phyloP scores from a whole-genome alignment of 768 basidiomycete genomes.

The Pholiota microspora region DNA sequence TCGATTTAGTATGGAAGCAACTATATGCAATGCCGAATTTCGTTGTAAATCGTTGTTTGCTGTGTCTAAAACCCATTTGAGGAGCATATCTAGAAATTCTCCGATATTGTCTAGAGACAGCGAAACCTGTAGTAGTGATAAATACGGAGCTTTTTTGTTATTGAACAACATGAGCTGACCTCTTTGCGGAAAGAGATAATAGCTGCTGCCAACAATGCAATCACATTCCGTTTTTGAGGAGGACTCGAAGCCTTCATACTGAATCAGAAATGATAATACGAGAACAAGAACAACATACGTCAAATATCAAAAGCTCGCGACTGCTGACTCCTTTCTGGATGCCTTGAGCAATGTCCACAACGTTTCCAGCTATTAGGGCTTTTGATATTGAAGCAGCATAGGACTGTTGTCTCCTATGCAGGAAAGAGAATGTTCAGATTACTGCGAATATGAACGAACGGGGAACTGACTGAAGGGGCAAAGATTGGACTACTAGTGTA shows the following conservation, averaged over 20 bases:
- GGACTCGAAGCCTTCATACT: slow-evolving; percentile 40
- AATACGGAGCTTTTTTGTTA: background rate
- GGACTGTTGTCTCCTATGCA: slow-evolving; percentile 67
- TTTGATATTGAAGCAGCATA: slow-evolving; percentile 46
- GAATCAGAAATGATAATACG: slow-evolving; percentile 8
- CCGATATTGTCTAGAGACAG: slow-evolving; percentile 49
- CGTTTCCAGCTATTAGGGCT: slow-evolving; percentile 54
- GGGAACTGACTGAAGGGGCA: slow-evolving; percentile 61
- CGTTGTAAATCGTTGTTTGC: slow-evolving; percentile 50
- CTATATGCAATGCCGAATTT: slow-evolving; percentile 51
- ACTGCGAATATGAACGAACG: background rate
- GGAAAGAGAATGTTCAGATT: slow-evolving; percentile 5
- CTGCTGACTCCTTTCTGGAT: slow-evolving; percentile 45
- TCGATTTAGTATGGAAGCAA: slow-evolving; percentile 80
- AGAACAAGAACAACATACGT: slow-evolving; percentile 31
- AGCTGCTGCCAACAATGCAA: slow-evolving; percentile 65
- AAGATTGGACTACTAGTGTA: slow-evolving; percentile 60
- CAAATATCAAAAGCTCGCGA: slow-evolving; percentile 45
- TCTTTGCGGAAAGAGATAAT: slow-evolving; percentile 66
- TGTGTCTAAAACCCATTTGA: slow-evolving; percentile 57
- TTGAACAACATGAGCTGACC: slow-evolving; percentile 34
- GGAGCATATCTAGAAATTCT: slow-evolving; percentile 49
- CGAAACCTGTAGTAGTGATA: slow-evolving; percentile 39
- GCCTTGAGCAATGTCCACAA: slow-evolving; percentile 52
- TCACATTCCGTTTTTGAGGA: slow-evolving; percentile 55